phyloP scores from a whole-genome alignment of 192 early-diverging fungal species.

The Rhizoclosmatium globosum region DNA sequence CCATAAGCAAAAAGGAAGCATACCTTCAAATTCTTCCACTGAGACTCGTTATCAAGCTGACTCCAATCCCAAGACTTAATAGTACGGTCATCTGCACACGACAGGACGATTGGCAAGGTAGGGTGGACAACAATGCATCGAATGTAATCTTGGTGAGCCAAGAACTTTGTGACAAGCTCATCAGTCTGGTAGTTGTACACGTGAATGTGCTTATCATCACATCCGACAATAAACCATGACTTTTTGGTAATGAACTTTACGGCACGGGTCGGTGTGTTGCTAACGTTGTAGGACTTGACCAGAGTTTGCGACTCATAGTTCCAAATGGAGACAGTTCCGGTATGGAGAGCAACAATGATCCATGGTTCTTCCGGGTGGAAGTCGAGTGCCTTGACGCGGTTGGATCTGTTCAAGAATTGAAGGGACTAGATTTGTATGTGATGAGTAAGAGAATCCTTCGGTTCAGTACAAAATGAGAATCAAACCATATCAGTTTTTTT shows the following conservation, averaged over 20 bases:
- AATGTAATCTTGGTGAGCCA: slow-evolving; percentile 97
- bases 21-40: slow-evolving; percentile 94
- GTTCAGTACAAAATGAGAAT: no score
- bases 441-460: no score
- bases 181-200: slow-evolving; percentile 99
- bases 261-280: slow-evolving; percentile 96
- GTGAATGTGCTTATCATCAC: slow-evolving; percentile 95
- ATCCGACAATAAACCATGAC: slow-evolving; percentile 95
- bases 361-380: slow-evolving; percentile 99
- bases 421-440: no score
- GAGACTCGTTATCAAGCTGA: slow-evolving; percentile 55
- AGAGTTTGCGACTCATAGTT: slow-evolving; percentile 97
- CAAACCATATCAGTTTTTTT: no score
- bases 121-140: slow-evolving; percentile 96
- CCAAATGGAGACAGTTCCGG: slow-evolving; percentile 95
- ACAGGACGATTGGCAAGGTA: slow-evolving; percentile 91
- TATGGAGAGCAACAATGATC: slow-evolving; percentile 95
- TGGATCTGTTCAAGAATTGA: slow-evolving; percentile 70
- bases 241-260: slow-evolving; percentile 98
- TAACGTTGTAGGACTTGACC: slow-evolving; percentile 97
- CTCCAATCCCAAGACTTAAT: slow-evolving; percentile 99
- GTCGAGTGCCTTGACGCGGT: slow-evolving; percentile 98
- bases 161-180: slow-evolving; percentile 96
- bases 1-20: background rate
- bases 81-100: slow-evolving; percentile 94